Percentiles rank a stretch among this genome's conserved stretches.
These are phyloP conservation scores for Adansonia gregorii DNA, from an alignment of 441 rosid species.

Conservation along the genomic window DNA sequence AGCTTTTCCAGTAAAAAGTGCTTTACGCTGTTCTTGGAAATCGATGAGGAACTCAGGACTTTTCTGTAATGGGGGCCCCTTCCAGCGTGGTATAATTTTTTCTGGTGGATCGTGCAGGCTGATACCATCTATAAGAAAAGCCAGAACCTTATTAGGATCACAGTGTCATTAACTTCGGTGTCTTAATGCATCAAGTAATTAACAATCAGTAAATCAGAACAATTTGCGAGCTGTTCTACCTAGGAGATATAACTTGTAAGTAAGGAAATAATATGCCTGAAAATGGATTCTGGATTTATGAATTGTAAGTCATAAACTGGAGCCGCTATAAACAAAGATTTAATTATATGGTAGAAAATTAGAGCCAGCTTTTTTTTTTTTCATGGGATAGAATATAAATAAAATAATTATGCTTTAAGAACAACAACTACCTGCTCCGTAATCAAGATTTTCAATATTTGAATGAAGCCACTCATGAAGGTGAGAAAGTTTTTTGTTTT, in stretches of 20 bases:
- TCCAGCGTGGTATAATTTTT: constrained; percentile 87
- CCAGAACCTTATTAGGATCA: constrained; percentile 30
- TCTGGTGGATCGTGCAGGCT: constrained; percentile 82
- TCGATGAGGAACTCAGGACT: constrained; percentile 56
- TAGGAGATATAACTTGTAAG: neutral
- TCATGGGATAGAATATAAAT: constrained; percentile 15
- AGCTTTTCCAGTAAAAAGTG: constrained; percentile 47
- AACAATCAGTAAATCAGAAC: neutral
- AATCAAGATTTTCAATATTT: constrained; percentile 86
- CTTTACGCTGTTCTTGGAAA: constrained; percentile 54
- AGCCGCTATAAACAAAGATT: constrained; percentile 6
- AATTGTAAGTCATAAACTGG: neutral
- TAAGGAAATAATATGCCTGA: neutral
- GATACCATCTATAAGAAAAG: constrained; percentile 67
- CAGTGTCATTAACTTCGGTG: neutral
- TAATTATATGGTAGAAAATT: neutral
- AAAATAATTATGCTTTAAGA: constrained; percentile 10
- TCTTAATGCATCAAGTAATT: constrained; percentile 14
- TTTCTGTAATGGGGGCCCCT: constrained; percentile 68
- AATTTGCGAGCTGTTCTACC: constrained; percentile 2
- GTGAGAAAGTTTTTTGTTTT: constrained; percentile 65
- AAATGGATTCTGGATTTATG: constrained; percentile 11
- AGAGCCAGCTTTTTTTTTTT: neutral
- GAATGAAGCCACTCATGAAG: constrained; percentile 85
- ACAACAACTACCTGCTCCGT: constrained; percentile 75